phyloP scores from a whole-genome alignment of 768 basidiomycete species.

The Rhodotorula graminis region DNA sequence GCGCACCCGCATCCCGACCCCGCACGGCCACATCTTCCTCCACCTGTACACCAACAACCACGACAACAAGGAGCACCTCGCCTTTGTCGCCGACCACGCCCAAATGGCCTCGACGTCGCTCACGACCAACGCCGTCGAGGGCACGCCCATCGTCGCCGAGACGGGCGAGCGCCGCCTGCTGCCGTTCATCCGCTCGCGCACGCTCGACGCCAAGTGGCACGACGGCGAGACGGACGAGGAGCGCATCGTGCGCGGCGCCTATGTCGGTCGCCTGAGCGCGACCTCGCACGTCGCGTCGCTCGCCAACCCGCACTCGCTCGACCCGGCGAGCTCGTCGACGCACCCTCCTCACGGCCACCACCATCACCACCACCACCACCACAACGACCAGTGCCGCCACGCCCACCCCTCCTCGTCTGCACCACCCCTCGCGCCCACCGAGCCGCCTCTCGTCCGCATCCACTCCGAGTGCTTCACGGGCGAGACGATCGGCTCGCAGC shows the following conservation, averaged over 20 bases:
- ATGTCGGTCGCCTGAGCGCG: slow-evolving; percentile 73
- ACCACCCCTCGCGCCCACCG: slow-evolving; percentile 7
- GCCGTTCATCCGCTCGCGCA: slow-evolving; percentile 63
- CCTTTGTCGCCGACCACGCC: slow-evolving; percentile 85
- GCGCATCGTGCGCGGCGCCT: slow-evolving; percentile 86
- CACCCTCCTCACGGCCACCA: slow-evolving; percentile 32
- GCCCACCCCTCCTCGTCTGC: not conserved
- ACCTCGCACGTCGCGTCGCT: slow-evolving; percentile 49
- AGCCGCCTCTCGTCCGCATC: slow-evolving; percentile 80
- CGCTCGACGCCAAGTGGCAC: slow-evolving; percentile 78
- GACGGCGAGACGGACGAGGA: slow-evolving; percentile 86
- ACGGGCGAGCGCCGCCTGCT: slow-evolving; percentile 12
- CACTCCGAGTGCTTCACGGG: slow-evolving; percentile 99
- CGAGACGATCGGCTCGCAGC: slow-evolving; percentile 92
- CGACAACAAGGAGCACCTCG: slow-evolving; percentile 91
- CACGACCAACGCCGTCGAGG: slow-evolving; percentile 32
- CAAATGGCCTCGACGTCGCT: slow-evolving; percentile 55
- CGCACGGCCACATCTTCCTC: slow-evolving; percentile 85
- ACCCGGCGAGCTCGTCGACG: slow-evolving; percentile 19
- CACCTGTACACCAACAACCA: slow-evolving; percentile 91
- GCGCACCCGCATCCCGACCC: slow-evolving; percentile 92
- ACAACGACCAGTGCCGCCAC: not conserved
- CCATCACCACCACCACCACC: not conserved
- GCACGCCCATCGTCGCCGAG: slow-evolving; percentile 17
- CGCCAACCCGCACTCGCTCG: slow-evolving; percentile 34